Base-by-base conservation (phyloP, 2,329 filamentous ascomycete species). In the Fusarium incarnatum region DNA sequence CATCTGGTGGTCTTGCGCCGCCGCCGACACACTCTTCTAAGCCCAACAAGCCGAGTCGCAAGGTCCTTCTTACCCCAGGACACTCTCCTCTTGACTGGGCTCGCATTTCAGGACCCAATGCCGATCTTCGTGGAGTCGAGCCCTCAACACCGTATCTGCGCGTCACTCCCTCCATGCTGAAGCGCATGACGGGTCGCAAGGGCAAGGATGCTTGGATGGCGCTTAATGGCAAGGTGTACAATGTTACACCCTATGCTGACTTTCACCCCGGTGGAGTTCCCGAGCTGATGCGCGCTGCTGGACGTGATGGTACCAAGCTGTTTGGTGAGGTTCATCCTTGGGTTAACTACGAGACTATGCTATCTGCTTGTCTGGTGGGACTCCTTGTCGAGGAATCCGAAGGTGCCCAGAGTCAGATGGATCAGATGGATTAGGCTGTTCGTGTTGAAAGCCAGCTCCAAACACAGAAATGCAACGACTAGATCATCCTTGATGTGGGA, bases 61-160 rank as follows among this genome's bases (percentile, higher is more conserved):
- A 95, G 76, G 92, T 98, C 7, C 85, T 91, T 11, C 88, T 99
- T 7, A 87, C 90, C n/a, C 96, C 96, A 0, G 95, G 96, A 32
- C 94, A 95, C 83, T 97, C 94, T 4, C 95, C 96, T 0, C 89
- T 99, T 15, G 96, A 99, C 86, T 99, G 96, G 96, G 96, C 96
- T 15, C 89, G 91, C 8, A 87, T 97, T 2, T 87, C 89, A 2
- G 84, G 85, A 22, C 89, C 91, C 3, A 82, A 82, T 30, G 84
- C 87, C 30, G 91, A 94, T 68, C 87, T 94, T 27, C 91, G 92
- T n/a, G 88, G 88, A 41, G 70, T 92, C 65, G 73, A 87, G 70
- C 70, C 84, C 1, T 78, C 80, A 9, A 81, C 84, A 6, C 82
- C 86, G 61, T 85, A 89, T 84, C 82, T 93, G 44, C 89, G 92